Percentiles rank a stretch among this genome's conserved stretches.
phyloP scores from a whole-genome alignment of 345 rosid species.

The Syzygium jambos region DNA sequence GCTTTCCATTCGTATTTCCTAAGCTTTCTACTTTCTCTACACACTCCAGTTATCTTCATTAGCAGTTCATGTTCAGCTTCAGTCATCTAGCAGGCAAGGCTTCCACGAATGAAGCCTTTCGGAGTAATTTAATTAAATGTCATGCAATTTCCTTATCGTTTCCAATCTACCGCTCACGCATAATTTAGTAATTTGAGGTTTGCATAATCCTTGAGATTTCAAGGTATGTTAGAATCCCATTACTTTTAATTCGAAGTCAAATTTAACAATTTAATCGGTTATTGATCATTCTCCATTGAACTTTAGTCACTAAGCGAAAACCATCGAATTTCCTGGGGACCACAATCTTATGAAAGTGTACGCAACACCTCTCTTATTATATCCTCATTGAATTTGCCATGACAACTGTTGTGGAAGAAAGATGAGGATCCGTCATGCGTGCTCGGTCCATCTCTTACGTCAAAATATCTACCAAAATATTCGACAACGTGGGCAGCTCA shows the following conservation, averaged over 20 bases:
- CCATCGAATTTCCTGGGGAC: not conserved
- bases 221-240: not conserved
- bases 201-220: not conserved
- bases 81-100: not conserved
- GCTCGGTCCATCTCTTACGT: not conserved
- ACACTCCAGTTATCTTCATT: not conserved
- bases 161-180: not conserved
- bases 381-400: not conserved
- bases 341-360: not conserved
- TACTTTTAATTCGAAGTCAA: not conserved
- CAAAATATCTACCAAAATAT: not conserved
- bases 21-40: not conserved
- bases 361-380: not conserved
- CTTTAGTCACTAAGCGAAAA: not conserved
- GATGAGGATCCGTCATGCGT: too few species aligned
- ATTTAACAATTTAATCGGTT: not conserved
- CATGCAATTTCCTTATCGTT: not conserved
- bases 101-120: not conserved
- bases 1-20: accelerated
- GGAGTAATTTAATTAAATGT: not conserved
- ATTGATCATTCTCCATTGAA: not conserved
- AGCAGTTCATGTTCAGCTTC: not conserved
- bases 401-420: too few species aligned
- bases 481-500: not conserved
- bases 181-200: not conserved